Evolutionary conservation across 78 protist species (phyloP).

Genomic region (Capsaspora owczarzaki): DNA sequence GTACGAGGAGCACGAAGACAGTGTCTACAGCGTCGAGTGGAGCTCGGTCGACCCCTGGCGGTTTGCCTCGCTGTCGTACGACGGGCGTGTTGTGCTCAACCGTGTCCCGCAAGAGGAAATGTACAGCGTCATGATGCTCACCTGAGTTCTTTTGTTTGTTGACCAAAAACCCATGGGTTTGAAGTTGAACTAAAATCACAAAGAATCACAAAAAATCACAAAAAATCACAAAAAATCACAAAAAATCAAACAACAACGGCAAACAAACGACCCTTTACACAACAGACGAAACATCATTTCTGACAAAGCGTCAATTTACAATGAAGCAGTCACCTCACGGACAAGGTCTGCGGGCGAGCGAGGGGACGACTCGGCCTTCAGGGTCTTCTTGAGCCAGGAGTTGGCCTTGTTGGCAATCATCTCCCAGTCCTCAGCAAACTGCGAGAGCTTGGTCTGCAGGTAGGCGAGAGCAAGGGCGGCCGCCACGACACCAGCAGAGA

Average conservation of each 20-base stretch:
- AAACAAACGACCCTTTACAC: neutral
- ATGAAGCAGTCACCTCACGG: neutral
- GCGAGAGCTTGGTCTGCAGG: neutral
- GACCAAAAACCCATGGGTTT: too few species aligned
- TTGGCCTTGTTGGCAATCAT: neutral
- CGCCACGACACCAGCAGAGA: neutral
- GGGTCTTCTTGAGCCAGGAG: too few species aligned
- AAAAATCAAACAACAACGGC: neutral
- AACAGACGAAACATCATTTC: neutral
- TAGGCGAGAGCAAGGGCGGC: neutral
- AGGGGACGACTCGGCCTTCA: neutral
- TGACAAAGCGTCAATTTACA: neutral
- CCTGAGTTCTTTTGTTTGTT: too few species aligned
- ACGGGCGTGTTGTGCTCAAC: conserved; percentile 56
- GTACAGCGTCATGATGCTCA: conserved; percentile 14
- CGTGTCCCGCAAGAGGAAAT: conserved; percentile 48
- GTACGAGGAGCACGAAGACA: conserved; percentile 52
- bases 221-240: neutral
- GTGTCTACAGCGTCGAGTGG: conserved; percentile 55
- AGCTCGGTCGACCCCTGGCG: conserved; percentile 46
- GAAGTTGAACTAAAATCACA: too few species aligned
- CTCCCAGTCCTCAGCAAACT: neutral
- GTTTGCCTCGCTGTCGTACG: conserved; percentile 61
- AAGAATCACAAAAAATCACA: conserved; percentile 4
- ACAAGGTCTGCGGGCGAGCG: neutral